A percentile compares a stretch with the other conserved stretches of the same genome.
These are phyloP conservation scores for Phaeolepiota aurea DNA, from an alignment of 768 basidiomycete species.

Conservation along the genomic window DNA sequence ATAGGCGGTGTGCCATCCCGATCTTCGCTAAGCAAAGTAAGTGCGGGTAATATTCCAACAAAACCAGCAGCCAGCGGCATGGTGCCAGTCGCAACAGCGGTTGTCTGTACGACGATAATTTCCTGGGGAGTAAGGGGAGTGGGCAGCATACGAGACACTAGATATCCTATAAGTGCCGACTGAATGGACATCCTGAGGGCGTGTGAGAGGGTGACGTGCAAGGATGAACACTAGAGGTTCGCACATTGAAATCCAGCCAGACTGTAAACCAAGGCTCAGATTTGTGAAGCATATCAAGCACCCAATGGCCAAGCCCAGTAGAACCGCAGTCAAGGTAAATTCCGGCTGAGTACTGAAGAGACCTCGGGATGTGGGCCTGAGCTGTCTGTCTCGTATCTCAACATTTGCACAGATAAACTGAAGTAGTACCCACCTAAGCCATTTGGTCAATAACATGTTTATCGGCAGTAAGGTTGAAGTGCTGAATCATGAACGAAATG, in stretches of 20 bases:
- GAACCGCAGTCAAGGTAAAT: conserved; percentile 49
- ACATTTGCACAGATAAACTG: not conserved
- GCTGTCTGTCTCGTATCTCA: not conserved
- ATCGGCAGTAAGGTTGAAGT: not conserved
- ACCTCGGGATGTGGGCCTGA: not conserved
- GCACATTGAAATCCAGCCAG: conserved; percentile 86
- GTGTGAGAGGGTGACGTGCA: not conserved
- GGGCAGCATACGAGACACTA: conserved; percentile 69
- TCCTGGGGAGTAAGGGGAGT: conserved; percentile 81
- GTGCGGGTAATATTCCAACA: conserved; percentile 89
- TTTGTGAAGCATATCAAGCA: conserved; percentile 90
- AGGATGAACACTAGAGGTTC: too few species aligned
- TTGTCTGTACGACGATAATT: conserved; percentile 90
- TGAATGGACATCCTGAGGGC: conserved; percentile 97
- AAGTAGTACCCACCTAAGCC: not conserved
- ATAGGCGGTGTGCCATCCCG: conserved; percentile 76
- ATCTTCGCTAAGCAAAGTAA: conserved; percentile 65
- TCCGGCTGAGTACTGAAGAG: conserved; percentile 24
- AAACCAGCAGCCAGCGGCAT: conserved; percentile 85
- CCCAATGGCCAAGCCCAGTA: conserved; percentile 76
- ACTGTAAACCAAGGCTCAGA: conserved; percentile 79
- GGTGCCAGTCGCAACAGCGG: conserved; percentile 87
- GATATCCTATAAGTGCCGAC: conserved; percentile 87
- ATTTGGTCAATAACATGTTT: not conserved
- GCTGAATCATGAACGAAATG: not conserved